Percentiles rank a stretch among this genome's conserved stretches.
Evolutionary conservation across 2,329 filamentous ascomycete genomes (phyloP).

Genomic region (Gnomoniopsis smithogilvyi): DNA sequence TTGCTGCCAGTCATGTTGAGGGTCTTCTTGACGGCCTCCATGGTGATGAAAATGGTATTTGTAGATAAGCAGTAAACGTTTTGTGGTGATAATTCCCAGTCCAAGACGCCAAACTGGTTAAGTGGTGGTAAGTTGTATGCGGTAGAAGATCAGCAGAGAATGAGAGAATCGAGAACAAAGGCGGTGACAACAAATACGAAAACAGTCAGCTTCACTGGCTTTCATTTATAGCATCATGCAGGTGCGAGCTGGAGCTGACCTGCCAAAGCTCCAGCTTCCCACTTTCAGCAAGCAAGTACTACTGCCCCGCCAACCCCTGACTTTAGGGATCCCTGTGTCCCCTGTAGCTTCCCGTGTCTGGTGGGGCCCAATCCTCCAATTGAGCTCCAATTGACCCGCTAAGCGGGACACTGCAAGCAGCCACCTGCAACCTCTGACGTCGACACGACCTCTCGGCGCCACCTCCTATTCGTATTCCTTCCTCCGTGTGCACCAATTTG

Average conservation of each 20-base stretch:
- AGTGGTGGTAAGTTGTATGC: no score
- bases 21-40: constrained; percentile 42
- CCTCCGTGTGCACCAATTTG: no score
- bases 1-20: constrained; percentile 33
- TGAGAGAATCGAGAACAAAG: neutral
- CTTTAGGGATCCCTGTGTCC: constrained; percentile 1
- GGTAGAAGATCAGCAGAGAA: neutral
- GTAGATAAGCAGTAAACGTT: neutral
- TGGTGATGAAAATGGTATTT: constrained; percentile 27
- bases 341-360: neutral
- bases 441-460: neutral
- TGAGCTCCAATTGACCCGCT: neutral
- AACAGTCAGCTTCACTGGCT: constrained; percentile 14
- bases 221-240: constrained; percentile 15
- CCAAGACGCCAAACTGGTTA: no score
- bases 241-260: constrained; percentile 5
- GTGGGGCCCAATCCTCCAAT: constrained; percentile 2
- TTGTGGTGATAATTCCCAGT: neutral
- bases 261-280: constrained; percentile 16
- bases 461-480: constrained; percentile 7
- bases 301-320: constrained; percentile 9
- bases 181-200: neutral
- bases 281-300: neutral
- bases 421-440: constrained; percentile 5
- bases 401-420: neutral